Conservation (phyloP, 208 protist species). For the Crithidia acanthocephali region DNA sequence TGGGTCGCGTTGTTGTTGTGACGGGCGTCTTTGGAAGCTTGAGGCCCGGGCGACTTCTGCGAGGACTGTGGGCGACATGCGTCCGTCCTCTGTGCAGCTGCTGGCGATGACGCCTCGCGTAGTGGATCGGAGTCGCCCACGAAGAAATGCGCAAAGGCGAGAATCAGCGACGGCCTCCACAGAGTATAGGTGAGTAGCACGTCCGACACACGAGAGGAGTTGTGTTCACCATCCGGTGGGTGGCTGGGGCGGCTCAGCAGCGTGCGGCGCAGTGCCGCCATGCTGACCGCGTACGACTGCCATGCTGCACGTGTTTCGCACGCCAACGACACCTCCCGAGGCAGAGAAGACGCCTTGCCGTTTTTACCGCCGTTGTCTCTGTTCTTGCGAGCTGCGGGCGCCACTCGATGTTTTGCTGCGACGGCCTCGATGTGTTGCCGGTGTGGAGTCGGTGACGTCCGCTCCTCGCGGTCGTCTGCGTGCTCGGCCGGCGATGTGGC, state of each 20-base stretch:
- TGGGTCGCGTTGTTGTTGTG: not conserved
- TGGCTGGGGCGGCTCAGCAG: slow-evolving; percentile 6
- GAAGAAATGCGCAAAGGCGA: not conserved
- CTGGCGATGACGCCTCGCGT: too few relatives aligned
- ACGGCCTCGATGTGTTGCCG: not conserved
- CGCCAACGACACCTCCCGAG: slow-evolving; percentile 1
- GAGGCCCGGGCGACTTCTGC: not conserved
- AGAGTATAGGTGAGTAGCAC: not conserved
- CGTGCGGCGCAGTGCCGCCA: slow-evolving; percentile 14
- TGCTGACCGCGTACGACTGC: slow-evolving; percentile 11
- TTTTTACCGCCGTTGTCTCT: not conserved
- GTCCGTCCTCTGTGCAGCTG: too few relatives aligned
- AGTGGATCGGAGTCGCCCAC: not conserved
- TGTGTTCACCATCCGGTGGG: not conserved
- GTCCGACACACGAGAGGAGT: not conserved
- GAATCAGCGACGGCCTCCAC: slow-evolving; percentile 5
- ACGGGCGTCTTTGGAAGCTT: not conserved
- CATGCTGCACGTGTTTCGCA: slow-evolving; percentile 30
- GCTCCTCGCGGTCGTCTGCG: not conserved
- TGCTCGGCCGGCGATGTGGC: not conserved
- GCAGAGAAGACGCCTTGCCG: not conserved
- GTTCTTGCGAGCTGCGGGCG: not conserved
- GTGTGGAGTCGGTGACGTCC: not conserved
- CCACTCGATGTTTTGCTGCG: not conserved
- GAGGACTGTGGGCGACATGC: not conserved